Base-by-base conservation (phyloP, 352 stramenopile species). In the Phytopythium kandeliae region DNA sequence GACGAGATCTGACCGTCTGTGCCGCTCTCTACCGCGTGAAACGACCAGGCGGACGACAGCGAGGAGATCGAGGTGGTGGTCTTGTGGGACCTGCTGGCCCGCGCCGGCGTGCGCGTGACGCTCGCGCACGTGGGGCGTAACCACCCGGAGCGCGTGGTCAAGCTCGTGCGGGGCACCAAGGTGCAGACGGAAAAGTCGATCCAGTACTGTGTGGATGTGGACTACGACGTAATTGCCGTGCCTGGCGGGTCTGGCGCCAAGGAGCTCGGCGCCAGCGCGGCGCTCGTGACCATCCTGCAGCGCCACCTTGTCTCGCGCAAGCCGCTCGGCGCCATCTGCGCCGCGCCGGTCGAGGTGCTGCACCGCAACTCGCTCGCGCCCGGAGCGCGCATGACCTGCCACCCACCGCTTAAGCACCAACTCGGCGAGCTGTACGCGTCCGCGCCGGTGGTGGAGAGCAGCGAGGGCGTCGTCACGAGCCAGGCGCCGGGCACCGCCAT, bases 1-100 rank as follows among this genome's bases (percentile, higher is more conserved):
- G n/a, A n/a, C n/a, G n/a, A n/a, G n/a, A n/a, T n/a, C n/a, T n/a
- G n/a, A n/a, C n/a, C n/a, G n/a, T n/a, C n/a, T n/a, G n/a, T n/a
- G n/a, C n/a, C n/a, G n/a, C n/a, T n/a, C n/a, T n/a, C n/a, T n/a
- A n/a, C n/a, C n/a, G n/a, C n/a, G n/a, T n/a, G n/a, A n/a, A n/a
- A 17, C 46, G 35, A 40, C 28, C 42, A 87, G 75, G 65, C 74
- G 2, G 55, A 72, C 19, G 76, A 66, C 10, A 74, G 65, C 48
- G 79, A 86, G 57, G 79, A 90, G 38, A 86, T 90, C 10, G 76
- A 90, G 26, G 63, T 85, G 40, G 76, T 62, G 15, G 69, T 57
- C 41, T 55, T 90, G 4, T 68, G 60, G 19, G 65, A 67, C 25
- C 60, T 90, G 38, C 51, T 90, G 38, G 62, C 74, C 36, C 74